Conservation (phyloP, 805 yeast genomes). For the Yueomyces sp. region DNA sequence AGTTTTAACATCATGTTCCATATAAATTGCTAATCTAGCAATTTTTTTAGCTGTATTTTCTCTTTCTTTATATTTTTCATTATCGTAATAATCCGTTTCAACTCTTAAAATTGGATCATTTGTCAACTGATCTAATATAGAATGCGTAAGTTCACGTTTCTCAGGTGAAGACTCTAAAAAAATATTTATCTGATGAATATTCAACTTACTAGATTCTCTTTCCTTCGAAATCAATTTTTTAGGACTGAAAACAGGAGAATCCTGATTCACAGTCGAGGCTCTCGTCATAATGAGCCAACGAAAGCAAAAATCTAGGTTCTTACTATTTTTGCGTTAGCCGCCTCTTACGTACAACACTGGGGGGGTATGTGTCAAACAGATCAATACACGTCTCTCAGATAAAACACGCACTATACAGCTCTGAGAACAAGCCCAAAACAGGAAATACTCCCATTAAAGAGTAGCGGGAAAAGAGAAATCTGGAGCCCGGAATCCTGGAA, state of each 20-base stretch:
- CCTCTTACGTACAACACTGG: no score
- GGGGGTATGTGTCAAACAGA: no score
- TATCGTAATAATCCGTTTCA: constrained; percentile 42
- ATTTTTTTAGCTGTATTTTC: constrained; percentile 48
- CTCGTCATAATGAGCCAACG: constrained; percentile 14
- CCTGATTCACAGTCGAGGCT: constrained; percentile 9
- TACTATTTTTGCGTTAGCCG: not conserved
- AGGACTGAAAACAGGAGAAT: constrained; percentile 16
- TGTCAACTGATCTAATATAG: constrained; percentile 43
- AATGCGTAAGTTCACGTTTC: constrained; percentile 33
- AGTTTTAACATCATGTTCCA: constrained; percentile 31
- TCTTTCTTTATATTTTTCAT: constrained; percentile 42
- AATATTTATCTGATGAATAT: constrained; percentile 35
- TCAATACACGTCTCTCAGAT: not conserved
- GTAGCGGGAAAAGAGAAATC: no score
- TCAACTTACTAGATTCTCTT: constrained; percentile 31
- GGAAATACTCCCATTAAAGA: no score
- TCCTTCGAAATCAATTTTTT: constrained; percentile 27
- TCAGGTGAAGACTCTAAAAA: constrained; percentile 41
- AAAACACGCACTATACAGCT: no score
- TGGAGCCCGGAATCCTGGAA: no score
- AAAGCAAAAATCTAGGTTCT: not conserved
- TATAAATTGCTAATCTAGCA: constrained; percentile 44
- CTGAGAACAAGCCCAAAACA: no score
- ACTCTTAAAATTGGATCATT: constrained; percentile 54